Evolutionary conservation across 2,329 filamentous ascomycete genomes (phyloP), one percentile per base, ranked within the genome.

Genomic region (Emericellopsis atlantica): DNA sequence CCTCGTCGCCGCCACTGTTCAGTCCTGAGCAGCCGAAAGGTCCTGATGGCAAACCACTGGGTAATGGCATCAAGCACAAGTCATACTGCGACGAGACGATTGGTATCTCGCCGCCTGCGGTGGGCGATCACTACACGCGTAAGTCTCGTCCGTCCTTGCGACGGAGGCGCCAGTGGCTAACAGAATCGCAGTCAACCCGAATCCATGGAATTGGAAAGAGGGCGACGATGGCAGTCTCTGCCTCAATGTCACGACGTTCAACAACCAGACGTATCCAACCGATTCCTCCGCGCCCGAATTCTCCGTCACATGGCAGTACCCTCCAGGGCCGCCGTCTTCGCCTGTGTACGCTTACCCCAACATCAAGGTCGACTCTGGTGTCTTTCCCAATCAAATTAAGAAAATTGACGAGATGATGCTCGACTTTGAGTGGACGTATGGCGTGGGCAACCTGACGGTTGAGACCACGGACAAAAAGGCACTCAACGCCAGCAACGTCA

Each of bases 341-440:
- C 69, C 69, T 18, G 71, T 74, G 45, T 71, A 74, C 47, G 72
- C 70, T 12, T 76, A 65, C 51, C 64, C 72, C 47, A 76, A 76
- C 53, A 61, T 72, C 50, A 64, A 65, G 49, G 49, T 74, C 34
- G 64, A 69, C 34, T 53, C 53, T 43, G 48, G 54, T 18, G 53
- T 62, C 15, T 59, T 76, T 18, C 72, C 72, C 0, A 49, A 62
- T 14, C 45, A 53, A 32, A 51, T 75, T 21, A 47, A 52, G 16
- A 47, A 54, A 23, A 52, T 76, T 21, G 45, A 54, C 9, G 48
- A 57, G 23, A 53, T 76, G 34, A 48, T 57, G 10, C 43, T 76
- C 21, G 63, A 67, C 44, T 54, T 74, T 34, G 52, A 61, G 36
- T 77, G 70, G 72, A 61, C 61, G 2, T 73, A 72, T 48, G 60